These are phyloP conservation scores for Globisporangium spinosum DNA, from an alignment of 352 stramenopile genomes.

Conservation along the genomic window DNA sequence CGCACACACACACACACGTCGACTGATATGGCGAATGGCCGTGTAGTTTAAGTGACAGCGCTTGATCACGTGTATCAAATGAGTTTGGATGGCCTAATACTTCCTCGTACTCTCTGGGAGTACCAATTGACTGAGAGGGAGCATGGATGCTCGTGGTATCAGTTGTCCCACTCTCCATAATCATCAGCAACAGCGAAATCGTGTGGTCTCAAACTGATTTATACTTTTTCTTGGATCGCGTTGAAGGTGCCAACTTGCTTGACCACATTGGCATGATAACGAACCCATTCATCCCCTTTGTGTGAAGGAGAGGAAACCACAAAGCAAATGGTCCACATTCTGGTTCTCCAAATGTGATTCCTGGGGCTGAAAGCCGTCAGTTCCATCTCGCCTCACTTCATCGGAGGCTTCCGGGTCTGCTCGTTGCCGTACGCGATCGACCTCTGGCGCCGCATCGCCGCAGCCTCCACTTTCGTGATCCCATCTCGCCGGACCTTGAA, in stretches of 20 bases:
- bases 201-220: not conserved
- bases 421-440: conserved; percentile 14
- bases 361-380: not conserved
- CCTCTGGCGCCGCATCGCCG: conserved; percentile 3
- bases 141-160: not conserved
- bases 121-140: not conserved
- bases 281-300: not conserved
- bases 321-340: not conserved
- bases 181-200: too few relatives aligned
- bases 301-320: not conserved
- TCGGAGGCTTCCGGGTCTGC: conserved; percentile 2
- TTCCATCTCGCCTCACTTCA: not conserved
- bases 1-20: too few relatives aligned
- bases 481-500: conserved; percentile 18
- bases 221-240: not conserved
- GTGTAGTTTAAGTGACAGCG: too few relatives aligned
- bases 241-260: not conserved
- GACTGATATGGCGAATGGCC: too few relatives aligned
- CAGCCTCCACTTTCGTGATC: not conserved
- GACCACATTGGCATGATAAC: not conserved
- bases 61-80: too few relatives aligned
- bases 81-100: too few relatives aligned
- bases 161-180: not conserved
- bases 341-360: not conserved
- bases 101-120: too few relatives aligned